phyloP scores from a whole-genome alignment of 345 rosid genomes.

The Diplotaxis tenuifolia region DNA sequence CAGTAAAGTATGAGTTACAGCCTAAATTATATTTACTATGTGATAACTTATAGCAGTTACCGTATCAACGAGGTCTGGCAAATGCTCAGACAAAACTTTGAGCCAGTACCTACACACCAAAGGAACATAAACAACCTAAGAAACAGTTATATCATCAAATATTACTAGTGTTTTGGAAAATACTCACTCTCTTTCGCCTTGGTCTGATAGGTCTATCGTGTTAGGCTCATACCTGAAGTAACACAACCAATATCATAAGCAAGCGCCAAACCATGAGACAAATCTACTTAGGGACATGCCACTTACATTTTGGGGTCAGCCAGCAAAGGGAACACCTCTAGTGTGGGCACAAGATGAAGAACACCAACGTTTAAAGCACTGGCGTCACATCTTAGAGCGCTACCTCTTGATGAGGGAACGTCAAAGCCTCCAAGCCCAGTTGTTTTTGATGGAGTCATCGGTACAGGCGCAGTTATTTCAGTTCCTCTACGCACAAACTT shows the following conservation, averaged over 20 bases:
- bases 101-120: slow-evolving; percentile 80
- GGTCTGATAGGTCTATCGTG: slow-evolving; percentile 88
- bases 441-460: slow-evolving; percentile 90
- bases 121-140: slow-evolving; percentile 3
- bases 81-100: slow-evolving; percentile 87
- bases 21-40: background rate
- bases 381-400: slow-evolving; percentile 90
- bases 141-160: background rate
- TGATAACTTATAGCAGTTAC: slow-evolving; percentile 36
- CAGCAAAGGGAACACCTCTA: slow-evolving; percentile 91
- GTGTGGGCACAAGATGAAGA: slow-evolving; percentile 91
- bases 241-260: background rate
- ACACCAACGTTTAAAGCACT: slow-evolving; percentile 95
- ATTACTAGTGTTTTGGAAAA: slow-evolving; percentile 2
- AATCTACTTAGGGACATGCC: slow-evolving; percentile 35
- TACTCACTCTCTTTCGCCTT: slow-evolving; percentile 87
- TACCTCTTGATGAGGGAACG: slow-evolving; percentile 92
- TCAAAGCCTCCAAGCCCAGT: slow-evolving; percentile 99
- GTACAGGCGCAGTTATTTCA: slow-evolving; percentile 97
- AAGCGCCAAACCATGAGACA: slow-evolving; percentile 2
- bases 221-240: slow-evolving; percentile 88
- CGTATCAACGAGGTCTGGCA: slow-evolving; percentile 95
- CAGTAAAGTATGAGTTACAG: slow-evolving; percentile 3
- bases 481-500: slow-evolving; percentile 91
- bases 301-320: slow-evolving; percentile 79